phyloP scores from a whole-genome alignment of 345 rosid genomes.

The Corchorus capsularis region DNA sequence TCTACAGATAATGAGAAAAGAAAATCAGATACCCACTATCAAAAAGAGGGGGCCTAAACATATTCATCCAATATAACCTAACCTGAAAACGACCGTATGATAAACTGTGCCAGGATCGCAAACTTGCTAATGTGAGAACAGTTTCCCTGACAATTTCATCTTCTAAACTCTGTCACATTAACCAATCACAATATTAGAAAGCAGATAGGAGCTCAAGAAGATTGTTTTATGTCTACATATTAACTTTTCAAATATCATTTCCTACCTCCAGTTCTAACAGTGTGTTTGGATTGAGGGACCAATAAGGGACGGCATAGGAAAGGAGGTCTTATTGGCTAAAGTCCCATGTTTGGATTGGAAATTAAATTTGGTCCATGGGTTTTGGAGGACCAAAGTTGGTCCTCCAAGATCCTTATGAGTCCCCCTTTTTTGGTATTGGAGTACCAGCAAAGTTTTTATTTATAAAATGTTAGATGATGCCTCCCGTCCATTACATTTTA shows the following conservation, averaged over 20 bases:
- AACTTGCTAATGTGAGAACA: slow-evolving; percentile 78
- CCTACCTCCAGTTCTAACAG: neutral
- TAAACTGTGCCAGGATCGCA: slow-evolving; percentile 88
- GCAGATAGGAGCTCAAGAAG: neutral
- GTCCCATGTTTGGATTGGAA: too few species aligned
- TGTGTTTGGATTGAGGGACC: too few species aligned
- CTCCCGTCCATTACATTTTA: too few species aligned
- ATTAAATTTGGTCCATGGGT: too few species aligned
- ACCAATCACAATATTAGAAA: slow-evolving; percentile 15
- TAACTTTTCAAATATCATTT: neutral
- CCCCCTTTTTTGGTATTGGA: too few species aligned
- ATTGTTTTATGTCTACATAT: neutral
- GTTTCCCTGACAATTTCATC: slow-evolving; percentile 88
- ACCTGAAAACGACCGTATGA: slow-evolving; percentile 98
- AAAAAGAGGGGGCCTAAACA: neutral
- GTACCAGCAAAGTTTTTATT: too few species aligned
- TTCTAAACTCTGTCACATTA: slow-evolving; percentile 82
- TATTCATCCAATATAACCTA: slow-evolving; percentile 10
- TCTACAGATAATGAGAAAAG: slow-evolving; percentile 46
- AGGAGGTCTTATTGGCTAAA: too few species aligned
- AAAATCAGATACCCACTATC: neutral
- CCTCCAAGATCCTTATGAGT: too few species aligned
- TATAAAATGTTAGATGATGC: too few species aligned
- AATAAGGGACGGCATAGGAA: too few species aligned
- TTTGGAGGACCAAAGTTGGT: too few species aligned